These are phyloP conservation scores for Bolboschoenus planiculmis DNA, from an alignment of 176 grass and related monocot genomes.

Conservation along the genomic window DNA sequence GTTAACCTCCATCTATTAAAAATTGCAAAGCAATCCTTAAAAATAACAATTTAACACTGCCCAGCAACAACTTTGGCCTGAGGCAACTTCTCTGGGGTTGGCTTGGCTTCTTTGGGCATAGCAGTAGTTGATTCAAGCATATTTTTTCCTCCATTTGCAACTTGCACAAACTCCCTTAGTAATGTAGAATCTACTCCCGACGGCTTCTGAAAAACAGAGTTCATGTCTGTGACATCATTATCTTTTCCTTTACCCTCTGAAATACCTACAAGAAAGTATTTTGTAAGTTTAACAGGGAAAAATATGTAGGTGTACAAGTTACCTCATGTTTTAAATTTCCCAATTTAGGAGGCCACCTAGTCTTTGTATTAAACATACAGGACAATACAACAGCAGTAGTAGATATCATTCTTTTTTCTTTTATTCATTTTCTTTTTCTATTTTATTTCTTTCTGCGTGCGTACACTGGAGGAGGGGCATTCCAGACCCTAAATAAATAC, in stretches of 20 bases:
- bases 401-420: not conserved
- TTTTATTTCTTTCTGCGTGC: not conserved
- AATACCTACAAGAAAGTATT: not conserved
- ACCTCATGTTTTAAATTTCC: not conserved
- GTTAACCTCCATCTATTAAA: not conserved
- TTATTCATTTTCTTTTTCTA: not conserved
- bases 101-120: not conserved
- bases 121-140: not conserved
- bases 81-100: not conserved
- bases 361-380: not conserved
- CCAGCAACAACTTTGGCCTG: not conserved
- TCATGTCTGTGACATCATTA: not conserved
- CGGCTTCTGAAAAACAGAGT: not conserved
- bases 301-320: not conserved
- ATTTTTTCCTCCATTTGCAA: not conserved
- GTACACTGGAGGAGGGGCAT: not conserved
- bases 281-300: not conserved
- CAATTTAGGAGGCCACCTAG: not conserved
- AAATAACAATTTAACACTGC: not conserved
- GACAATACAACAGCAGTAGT: not conserved
- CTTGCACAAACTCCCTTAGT: not conserved
- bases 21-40: not conserved
- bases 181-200: slow-evolving; percentile 2
- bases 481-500: not conserved
- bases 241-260: not conserved